Evolutionary conservation across 306 rosid species (phyloP).

Genomic region (Vigna hirtella): DNA sequence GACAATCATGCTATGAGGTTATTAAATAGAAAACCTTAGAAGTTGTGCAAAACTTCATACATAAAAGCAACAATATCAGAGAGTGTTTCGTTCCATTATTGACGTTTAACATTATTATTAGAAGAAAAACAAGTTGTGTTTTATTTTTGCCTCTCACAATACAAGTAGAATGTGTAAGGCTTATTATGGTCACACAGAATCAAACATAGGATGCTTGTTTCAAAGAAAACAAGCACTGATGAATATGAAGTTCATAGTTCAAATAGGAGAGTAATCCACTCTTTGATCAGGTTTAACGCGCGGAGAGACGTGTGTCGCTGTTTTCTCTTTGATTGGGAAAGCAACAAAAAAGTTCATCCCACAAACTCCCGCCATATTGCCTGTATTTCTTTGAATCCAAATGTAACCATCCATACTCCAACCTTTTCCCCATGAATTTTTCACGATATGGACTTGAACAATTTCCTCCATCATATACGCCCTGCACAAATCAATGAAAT

Average conservation of each 20-base stretch:
- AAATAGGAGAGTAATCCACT: not conserved
- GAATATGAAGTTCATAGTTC: not conserved
- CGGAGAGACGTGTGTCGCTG: not conserved
- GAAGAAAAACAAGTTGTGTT: not conserved
- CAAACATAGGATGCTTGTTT: not conserved
- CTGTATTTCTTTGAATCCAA: conserved; percentile 54
- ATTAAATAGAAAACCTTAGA: too few relatives aligned
- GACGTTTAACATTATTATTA: too few relatives aligned
- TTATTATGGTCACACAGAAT: not conserved
- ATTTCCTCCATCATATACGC: conserved; percentile 3
- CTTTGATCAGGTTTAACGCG: not conserved
- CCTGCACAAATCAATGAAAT: conserved; percentile 8
- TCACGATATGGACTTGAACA: conserved; percentile 40
- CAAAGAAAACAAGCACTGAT: not conserved
- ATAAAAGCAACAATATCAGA: too few relatives aligned
- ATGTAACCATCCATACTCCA: conserved; percentile 59
- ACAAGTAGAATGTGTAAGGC: too few relatives aligned
- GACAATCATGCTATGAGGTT: too few relatives aligned
- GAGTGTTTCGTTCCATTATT: too few relatives aligned
- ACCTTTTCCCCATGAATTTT: conserved; percentile 64
- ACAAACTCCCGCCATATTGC: not conserved
- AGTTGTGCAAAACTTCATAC: too few relatives aligned
- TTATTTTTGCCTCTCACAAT: too few relatives aligned
- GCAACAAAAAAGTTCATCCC: not conserved
- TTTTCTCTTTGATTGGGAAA: too few relatives aligned